Percentiles rank a stretch among this genome's conserved stretches.
These are phyloP conservation scores for Fagus sylvatica DNA, from an alignment of 306 rosid genomes.

Conservation along the genomic window DNA sequence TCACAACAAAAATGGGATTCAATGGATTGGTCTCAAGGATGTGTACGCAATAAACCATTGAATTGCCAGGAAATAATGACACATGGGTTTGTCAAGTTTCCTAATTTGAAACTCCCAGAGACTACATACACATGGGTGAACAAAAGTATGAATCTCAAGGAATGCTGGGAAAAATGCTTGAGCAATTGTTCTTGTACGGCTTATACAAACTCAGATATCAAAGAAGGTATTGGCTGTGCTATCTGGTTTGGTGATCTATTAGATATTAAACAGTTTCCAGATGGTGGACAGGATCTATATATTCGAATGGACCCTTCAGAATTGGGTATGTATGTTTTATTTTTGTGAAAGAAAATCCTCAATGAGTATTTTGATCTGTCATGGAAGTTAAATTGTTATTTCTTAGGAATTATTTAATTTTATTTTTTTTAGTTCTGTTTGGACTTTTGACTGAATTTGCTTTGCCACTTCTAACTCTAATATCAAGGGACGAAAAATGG, in stretches of 20 bases:
- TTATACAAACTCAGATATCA: slow-evolving; percentile 41
- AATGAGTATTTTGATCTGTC: too few relatives aligned
- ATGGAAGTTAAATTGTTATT: too few relatives aligned
- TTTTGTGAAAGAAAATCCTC: not conserved
- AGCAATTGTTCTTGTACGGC: slow-evolving; percentile 52
- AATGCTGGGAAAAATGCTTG: slow-evolving; percentile 51
- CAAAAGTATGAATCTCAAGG: slow-evolving; percentile 37
- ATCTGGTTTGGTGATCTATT: slow-evolving; percentile 54
- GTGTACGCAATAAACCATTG: slow-evolving; percentile 27
- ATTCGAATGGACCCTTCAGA: slow-evolving; percentile 31
- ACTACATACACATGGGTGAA: slow-evolving; percentile 42
- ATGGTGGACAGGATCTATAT: slow-evolving; percentile 45
- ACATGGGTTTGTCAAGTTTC: slow-evolving; percentile 34
- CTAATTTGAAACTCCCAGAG: slow-evolving; percentile 41
- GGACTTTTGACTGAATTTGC: not conserved
- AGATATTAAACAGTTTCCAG: slow-evolving; percentile 34
- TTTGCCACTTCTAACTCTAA: not conserved
- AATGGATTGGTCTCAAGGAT: slow-evolving; percentile 36
- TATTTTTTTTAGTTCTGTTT: not conserved
- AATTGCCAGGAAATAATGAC: slow-evolving; percentile 29
- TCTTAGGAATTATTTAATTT: not conserved
- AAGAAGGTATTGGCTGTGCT: slow-evolving; percentile 53
- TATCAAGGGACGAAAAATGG: slow-evolving; percentile 9
- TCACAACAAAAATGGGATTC: slow-evolving; percentile 26
- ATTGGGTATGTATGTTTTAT: slow-evolving; percentile 32